These are phyloP conservation scores for Samsoniella hepiali DNA, from an alignment of 2,329 filamentous ascomycete species.

Conservation along the genomic window DNA sequence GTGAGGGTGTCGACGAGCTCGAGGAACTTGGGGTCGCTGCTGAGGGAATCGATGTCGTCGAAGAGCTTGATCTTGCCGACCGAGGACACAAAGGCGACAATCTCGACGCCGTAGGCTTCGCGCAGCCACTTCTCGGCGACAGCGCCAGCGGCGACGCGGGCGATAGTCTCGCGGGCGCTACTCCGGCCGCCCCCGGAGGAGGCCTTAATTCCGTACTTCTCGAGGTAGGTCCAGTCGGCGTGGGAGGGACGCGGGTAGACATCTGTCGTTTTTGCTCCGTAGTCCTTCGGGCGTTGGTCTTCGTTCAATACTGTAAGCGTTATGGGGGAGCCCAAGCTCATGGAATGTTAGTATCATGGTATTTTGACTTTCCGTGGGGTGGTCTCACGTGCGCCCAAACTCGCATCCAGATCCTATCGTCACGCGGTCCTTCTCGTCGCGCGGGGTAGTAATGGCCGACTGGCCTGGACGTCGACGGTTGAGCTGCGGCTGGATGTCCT, in stretches of 20 bases:
- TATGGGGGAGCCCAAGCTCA: constrained; percentile 78
- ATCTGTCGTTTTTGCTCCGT: constrained; percentile 86
- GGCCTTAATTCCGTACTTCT: constrained; percentile 95
- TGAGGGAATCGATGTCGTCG: constrained; percentile 54
- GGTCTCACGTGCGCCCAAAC: constrained; percentile 65
- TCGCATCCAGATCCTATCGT: constrained; percentile 92
- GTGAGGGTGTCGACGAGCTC: constrained; percentile 68
- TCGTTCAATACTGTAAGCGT: constrained; percentile 84
- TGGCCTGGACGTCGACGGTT: constrained; percentile 87
- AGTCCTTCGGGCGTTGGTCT: constrained; percentile 90
- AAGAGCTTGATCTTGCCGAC: constrained; percentile 59
- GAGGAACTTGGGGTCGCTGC: constrained; percentile 76
- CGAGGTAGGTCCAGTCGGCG: constrained; percentile 94
- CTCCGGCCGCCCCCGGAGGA: constrained; percentile 85
- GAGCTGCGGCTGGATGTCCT: constrained; percentile 92
- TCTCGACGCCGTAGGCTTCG: constrained; percentile 79
- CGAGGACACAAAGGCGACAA: constrained; percentile 84
- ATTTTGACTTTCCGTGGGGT: background rate
- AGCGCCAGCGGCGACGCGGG: constrained; percentile 83
- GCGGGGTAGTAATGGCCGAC: constrained; percentile 82
- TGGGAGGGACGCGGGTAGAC: constrained; percentile 86
- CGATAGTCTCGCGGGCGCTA: constrained; percentile 93
- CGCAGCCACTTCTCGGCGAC: constrained; percentile 91
- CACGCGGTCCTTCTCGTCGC: constrained; percentile 88
- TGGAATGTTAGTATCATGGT: constrained; percentile 6